phyloP scores from a whole-genome alignment of 2,329 filamentous ascomycete genomes.

The Rhytidhysteron rufulum region DNA sequence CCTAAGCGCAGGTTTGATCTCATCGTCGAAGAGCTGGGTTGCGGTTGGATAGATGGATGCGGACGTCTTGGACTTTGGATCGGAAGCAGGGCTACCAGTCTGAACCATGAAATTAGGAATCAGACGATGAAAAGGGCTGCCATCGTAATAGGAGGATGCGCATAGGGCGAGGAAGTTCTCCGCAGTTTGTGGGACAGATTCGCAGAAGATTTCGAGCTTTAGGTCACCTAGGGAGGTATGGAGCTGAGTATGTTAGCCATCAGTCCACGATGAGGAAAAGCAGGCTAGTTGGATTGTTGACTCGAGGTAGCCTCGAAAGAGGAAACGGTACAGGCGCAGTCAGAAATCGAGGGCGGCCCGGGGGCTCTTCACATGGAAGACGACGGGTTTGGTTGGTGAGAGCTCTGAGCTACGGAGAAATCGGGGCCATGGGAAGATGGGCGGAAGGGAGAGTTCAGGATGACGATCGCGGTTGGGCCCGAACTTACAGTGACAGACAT shows the following conservation, averaged over 20 bases:
- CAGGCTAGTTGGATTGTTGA: not conserved
- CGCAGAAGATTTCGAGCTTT: slow-evolving; percentile 95
- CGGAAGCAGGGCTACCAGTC: slow-evolving; percentile 57
- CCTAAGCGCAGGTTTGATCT: slow-evolving; percentile 67
- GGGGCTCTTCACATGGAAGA: not conserved
- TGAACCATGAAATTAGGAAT: slow-evolving; percentile 81
- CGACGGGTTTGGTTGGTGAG: not conserved
- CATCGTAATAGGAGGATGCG: slow-evolving; percentile 72
- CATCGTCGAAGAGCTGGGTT: slow-evolving; percentile 65
- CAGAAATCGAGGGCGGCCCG: not conserved
- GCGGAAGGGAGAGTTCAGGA: not conserved
- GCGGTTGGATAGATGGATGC: slow-evolving; percentile 62
- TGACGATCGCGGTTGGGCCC: not conserved
- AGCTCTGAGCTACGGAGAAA: not conserved
- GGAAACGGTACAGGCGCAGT: not conserved
- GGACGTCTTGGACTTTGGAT: slow-evolving; percentile 58
- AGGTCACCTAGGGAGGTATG: slow-evolving; percentile 87
- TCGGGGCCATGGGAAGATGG: not conserved
- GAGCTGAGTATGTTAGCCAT: slow-evolving; percentile 46
- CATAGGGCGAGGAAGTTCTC: slow-evolving; percentile 89
- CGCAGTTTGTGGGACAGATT: slow-evolving; percentile 87
- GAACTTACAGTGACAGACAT: slow-evolving; percentile 48
- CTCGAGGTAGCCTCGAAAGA: slow-evolving; percentile 1
- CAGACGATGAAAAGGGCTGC: slow-evolving; percentile 73
- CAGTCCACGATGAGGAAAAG: not conserved